Evolutionary conservation across 2,329 filamentous ascomycete genomes (phyloP).

Genomic region (Neonectria sp.): DNA sequence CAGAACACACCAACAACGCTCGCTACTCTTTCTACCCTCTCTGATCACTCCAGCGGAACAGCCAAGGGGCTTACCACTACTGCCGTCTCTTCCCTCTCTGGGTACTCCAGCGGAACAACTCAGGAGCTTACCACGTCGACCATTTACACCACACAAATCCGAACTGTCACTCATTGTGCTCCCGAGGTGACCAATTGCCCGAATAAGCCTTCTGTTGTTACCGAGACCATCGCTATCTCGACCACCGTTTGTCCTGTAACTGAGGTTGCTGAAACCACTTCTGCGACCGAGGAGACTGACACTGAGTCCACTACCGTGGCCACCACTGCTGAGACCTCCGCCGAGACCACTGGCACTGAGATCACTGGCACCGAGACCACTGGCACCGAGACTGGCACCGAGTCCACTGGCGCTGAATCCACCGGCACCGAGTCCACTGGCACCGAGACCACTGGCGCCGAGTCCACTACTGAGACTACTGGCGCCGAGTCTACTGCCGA

Average conservation of each 20-base stretch:
- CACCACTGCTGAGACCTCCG: neutral
- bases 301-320: neutral
- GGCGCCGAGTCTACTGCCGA: too few relatives aligned
- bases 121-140: conserved; percentile 39
- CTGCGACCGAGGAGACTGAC: neutral
- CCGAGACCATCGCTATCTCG: conserved; percentile 40
- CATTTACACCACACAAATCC: conserved; percentile 40
- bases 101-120: conserved; percentile 20
- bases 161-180: conserved; percentile 38
- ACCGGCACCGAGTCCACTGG: neutral
- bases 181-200: conserved; percentile 39
- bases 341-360: neutral
- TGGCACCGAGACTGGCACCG: neutral
- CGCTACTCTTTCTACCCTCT: neutral
- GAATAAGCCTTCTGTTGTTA: neutral
- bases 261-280: conserved; percentile 22
- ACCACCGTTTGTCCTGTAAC: conserved; percentile 42
- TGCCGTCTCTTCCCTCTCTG: conserved; percentile 7
- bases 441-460: neutral
- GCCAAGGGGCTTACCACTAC: neutral
- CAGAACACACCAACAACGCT: neutral
- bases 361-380: neutral
- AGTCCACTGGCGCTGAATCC: too few relatives aligned
- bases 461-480: neutral
- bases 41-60: neutral